Percentiles rank a stretch among this genome's conserved stretches.
Conservation (phyloP, 1,284 basidiomycete genomes). For the Flammula alnicola region DNA sequence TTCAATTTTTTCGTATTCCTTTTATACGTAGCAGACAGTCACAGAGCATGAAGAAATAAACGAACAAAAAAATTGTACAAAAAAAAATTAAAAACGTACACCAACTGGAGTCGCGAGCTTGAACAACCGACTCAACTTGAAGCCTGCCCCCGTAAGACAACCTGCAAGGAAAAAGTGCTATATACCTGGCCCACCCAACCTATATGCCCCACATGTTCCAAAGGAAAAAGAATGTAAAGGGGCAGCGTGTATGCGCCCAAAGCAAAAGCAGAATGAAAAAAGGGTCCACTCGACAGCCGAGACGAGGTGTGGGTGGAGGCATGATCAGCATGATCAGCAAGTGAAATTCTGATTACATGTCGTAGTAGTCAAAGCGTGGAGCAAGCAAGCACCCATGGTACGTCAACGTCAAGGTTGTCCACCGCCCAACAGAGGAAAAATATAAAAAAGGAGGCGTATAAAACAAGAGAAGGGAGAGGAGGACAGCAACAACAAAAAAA, state of each 20-base stretch:
- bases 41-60: not conserved
- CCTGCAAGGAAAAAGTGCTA: conserved; percentile 3
- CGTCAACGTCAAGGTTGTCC: no score
- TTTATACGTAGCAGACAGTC: conserved; percentile 6
- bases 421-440: conserved; percentile 7
- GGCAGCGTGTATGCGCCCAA: conserved; percentile 8
- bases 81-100: not conserved
- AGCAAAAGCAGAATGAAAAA: not conserved
- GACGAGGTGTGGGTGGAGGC: not conserved
- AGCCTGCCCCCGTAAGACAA: no score
- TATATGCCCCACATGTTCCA: not conserved
- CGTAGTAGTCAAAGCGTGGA: no score
- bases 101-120: not conserved
- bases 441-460: not conserved
- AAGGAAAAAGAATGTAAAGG: not conserved
- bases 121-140: no score
- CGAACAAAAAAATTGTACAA: conserved; percentile 7
- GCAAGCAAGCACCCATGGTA: no score
- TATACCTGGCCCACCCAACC: no score
- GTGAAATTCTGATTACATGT: no score
- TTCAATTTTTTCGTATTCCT: conserved; percentile 13
- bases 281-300: no score
- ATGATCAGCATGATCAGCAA: no score
- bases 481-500: conserved; percentile 3
- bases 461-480: not conserved